A percentile compares a stretch with the other conserved stretches of the same genome.
Conservation (phyloP, 106 monocot species). For the Acanthochlamys bracteata region DNA sequence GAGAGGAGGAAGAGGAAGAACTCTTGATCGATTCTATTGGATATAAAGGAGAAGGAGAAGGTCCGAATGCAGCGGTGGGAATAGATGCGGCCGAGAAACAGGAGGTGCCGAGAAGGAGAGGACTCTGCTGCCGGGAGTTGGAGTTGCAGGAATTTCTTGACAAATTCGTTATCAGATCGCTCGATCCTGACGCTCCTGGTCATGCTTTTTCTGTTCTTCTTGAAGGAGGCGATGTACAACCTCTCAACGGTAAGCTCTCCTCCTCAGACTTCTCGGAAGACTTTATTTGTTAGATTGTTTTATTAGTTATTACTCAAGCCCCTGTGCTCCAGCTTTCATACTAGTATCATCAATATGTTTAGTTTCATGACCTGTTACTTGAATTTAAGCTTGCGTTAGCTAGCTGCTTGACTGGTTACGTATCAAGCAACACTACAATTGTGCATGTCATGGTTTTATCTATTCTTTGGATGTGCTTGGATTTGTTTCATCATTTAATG, state of each 20-base stretch:
- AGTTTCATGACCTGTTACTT: too few species aligned
- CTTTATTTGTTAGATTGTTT: not conserved
- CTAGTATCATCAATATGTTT: not conserved
- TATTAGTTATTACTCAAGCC: too few species aligned
- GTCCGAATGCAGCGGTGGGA: not conserved
- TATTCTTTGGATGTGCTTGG: too few species aligned
- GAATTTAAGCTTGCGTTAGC: too few species aligned
- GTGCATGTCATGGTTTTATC: too few species aligned
- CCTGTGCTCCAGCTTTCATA: too few species aligned
- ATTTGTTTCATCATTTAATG: too few species aligned
- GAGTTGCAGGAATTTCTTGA: slow-evolving; percentile 61
- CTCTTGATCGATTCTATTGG: too few species aligned
- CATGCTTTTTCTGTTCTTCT: slow-evolving; percentile 55
- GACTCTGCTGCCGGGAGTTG: slow-evolving; percentile 54
- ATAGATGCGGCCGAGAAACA: not conserved
- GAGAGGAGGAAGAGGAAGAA: too few species aligned
- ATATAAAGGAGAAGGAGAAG: not conserved
- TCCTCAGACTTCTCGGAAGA: not conserved
- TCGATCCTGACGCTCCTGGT: slow-evolving; percentile 42
- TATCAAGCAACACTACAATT: too few species aligned
- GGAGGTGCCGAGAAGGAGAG: not conserved
- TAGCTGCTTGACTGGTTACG: too few species aligned
- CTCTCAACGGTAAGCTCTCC: slow-evolving; percentile 20
- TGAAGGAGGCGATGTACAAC: slow-evolving; percentile 41
- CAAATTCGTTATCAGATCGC: slow-evolving; percentile 65